Conservation (phyloP, 2,329 filamentous ascomycete species). For the Fusarium bactridioides region DNA sequence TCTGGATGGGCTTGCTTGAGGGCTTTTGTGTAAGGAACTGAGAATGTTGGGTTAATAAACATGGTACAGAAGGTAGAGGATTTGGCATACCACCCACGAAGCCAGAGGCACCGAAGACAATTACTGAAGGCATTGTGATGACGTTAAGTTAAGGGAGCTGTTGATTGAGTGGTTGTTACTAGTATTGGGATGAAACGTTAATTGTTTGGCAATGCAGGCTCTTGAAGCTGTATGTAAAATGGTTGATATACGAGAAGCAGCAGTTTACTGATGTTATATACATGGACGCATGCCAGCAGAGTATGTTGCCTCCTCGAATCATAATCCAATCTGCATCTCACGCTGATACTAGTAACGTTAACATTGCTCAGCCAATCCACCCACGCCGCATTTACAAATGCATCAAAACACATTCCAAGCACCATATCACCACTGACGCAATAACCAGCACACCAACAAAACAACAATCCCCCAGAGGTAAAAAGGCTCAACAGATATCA, state of each 20-base stretch:
- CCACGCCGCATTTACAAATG: neutral
- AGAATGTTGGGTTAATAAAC: accelerated
- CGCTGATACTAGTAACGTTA: neutral
- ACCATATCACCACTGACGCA: neutral
- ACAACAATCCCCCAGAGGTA: neutral
- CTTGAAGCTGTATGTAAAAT: neutral
- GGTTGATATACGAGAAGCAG: neutral
- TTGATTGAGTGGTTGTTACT: no score
- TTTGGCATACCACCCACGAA: neutral
- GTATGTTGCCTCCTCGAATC: neutral
- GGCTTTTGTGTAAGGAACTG: neutral
- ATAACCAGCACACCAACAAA: neutral
- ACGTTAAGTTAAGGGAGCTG: no score
- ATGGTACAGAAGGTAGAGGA: accelerated
- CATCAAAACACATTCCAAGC: neutral
- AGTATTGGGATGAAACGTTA: no score
- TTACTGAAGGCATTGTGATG: slow-evolving; percentile 1
- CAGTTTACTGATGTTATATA: neutral
- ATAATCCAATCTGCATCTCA: neutral
- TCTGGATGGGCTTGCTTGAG: slow-evolving; percentile 13
- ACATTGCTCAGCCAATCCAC: neutral
- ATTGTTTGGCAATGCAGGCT: no score
- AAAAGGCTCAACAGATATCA: neutral
- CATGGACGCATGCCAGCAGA: neutral
- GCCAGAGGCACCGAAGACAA: slow-evolving; percentile 12